These are phyloP conservation scores for Podaxis carcinomalis DNA, from an alignment of 768 basidiomycete genomes.

Conservation along the genomic window DNA sequence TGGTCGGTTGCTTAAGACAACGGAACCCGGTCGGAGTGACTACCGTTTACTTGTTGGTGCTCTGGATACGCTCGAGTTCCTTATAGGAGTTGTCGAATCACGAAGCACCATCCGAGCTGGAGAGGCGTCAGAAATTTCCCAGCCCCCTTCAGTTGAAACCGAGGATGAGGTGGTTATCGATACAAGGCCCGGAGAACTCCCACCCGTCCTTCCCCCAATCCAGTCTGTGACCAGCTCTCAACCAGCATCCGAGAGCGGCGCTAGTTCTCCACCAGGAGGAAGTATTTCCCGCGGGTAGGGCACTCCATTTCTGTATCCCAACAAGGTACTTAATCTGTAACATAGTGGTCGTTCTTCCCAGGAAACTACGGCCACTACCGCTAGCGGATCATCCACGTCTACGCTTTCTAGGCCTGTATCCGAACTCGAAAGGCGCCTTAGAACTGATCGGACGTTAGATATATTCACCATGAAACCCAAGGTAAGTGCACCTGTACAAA, in stretches of 20 bases:
- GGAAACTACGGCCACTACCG: constrained; percentile 53
- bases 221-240: constrained; percentile 24
- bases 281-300: constrained; percentile 56
- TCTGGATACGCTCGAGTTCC: constrained; percentile 69
- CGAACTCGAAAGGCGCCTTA: constrained; percentile 78
- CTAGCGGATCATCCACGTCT: constrained; percentile 47
- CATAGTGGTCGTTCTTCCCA: constrained; percentile 49
- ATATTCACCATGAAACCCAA: constrained; percentile 95
- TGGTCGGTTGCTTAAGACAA: constrained; percentile 77
- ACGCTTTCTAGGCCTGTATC: constrained; percentile 54
- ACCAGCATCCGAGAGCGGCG: constrained; percentile 36
- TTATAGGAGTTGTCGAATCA: constrained; percentile 65
- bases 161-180: constrained; percentile 61
- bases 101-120: constrained; percentile 54
- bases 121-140: constrained; percentile 16
- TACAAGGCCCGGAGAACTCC: constrained; percentile 33
- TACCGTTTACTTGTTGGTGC: constrained; percentile 78
- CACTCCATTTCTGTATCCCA: neutral
- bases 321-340: neutral
- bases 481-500: constrained; percentile 37
- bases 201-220: constrained; percentile 13
- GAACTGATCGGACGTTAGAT: constrained; percentile 78
- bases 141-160: constrained; percentile 24
- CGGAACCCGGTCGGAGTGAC: constrained; percentile 82
- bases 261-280: constrained; percentile 42